These are phyloP conservation scores for Ogataea degrootiae DNA, from an alignment of 805 yeast genomes.

Conservation along the genomic window DNA sequence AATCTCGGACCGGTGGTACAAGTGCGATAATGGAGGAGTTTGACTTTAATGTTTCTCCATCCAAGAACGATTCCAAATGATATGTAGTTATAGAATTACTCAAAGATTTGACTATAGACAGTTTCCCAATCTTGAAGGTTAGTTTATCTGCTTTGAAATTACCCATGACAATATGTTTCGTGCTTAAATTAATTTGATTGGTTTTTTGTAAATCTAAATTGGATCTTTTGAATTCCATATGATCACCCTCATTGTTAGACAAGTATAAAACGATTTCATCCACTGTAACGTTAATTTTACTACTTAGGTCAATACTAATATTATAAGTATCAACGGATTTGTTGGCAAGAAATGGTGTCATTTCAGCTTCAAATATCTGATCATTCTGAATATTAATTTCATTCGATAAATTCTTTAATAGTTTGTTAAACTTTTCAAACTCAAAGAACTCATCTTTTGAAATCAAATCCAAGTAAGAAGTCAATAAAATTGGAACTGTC, in stretches of 20 bases:
- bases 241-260: conserved; percentile 8
- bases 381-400: conserved; percentile 18
- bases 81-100: conserved; percentile 9
- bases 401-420: conserved; percentile 9
- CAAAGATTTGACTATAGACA: conserved; percentile 15
- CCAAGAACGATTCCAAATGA: conserved; percentile 15
- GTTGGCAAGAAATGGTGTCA: conserved; percentile 36
- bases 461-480: conserved; percentile 34
- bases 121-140: conserved; percentile 17
- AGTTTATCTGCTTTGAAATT: conserved; percentile 16
- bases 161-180: conserved; percentile 20
- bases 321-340: conserved; percentile 33
- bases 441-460: conserved; percentile 23
- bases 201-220: conserved; percentile 5
- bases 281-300: conserved; percentile 18
- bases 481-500: conserved; percentile 27
- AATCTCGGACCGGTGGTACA: conserved; percentile 20
- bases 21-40: conserved; percentile 19
- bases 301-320: conserved; percentile 32
- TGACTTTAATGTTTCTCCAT: not conserved
- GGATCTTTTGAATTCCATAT: conserved; percentile 13
- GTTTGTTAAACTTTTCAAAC: conserved; percentile 10
- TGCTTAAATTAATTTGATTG: conserved; percentile 10
- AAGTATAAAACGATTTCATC: conserved; percentile 12
- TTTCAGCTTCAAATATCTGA: conserved; percentile 31